Evolutionary conservation across 108 stramenopile genomes (phyloP), one percentile per base, ranked within the genome.

Genomic region (Licmophora abbreviata): DNA sequence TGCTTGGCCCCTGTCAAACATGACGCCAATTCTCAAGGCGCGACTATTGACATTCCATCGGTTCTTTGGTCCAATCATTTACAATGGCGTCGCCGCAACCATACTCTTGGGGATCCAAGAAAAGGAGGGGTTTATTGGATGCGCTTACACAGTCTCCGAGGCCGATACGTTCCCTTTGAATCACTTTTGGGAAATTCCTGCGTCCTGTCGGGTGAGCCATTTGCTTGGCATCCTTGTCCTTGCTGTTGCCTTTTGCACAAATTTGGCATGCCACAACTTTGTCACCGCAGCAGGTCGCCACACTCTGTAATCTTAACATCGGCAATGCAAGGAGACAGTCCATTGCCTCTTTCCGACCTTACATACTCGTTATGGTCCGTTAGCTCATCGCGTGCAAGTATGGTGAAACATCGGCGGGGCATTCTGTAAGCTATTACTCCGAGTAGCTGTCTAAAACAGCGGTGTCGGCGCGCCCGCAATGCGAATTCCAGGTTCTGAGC

Each of bases 71-170:
- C 60, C 83, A 5, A 34, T 69, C 10, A 48, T 85, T 42, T 77
- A 85, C 42, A 36, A 66, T 9, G 44, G 51, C 12, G 58, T 64
- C 5, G 57, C 74, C 0, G 51, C 55, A 8, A 81, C 83, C 20
- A 81, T 85, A 32, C 14, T 85, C 43, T 35, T 85, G 37, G 83
- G 83, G 2, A 81, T 85, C 51, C 79, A 81, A 49, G 83, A 85
- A 44, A 80, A 85, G 68, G 83, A 85, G 50, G 79, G 76, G 27
- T 81, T 80, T 56, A 51, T 78, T 37, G 71, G 71, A 17, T 85
- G 83, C 57, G 37, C 59, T 32, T 85, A 85, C 32, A 11, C 22
- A 25, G 83, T 85, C 23, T 48, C 66, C 3, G 22, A 54, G 28
- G 35, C 68, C 4, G 76, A 80, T 64, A n/a, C 54, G 14, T 37